Evolutionary conservation across 306 rosid genomes (phyloP).

Genomic region (Geum urbanum): DNA sequence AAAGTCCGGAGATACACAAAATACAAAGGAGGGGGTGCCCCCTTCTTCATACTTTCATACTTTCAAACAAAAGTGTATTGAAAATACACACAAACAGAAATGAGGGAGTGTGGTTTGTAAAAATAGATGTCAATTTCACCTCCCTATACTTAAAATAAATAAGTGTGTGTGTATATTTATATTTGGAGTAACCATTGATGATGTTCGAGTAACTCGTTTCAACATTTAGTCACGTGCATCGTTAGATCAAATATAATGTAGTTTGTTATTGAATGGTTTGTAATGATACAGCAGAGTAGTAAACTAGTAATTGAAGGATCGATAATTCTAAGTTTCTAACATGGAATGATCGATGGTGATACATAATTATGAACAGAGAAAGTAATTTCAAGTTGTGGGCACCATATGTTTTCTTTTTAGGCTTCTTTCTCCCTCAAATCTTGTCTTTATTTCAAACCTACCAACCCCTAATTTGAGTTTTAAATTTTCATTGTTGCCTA

Average conservation of each 20-base stretch:
- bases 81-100: too few relatives aligned
- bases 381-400: neutral
- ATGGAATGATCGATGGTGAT: neutral
- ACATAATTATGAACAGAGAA: constrained; percentile 1
- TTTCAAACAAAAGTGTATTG: too few relatives aligned
- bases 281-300: neutral
- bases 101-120: too few relatives aligned
- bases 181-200: too few relatives aligned
- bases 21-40: too few relatives aligned
- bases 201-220: neutral
- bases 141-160: too few relatives aligned
- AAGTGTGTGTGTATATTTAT: too few relatives aligned
- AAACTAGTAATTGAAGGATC: neutral
- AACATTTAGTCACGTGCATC: neutral
- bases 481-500: neutral
- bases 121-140: too few relatives aligned
- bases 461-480: neutral
- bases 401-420: neutral
- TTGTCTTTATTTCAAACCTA: neutral
- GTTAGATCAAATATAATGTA: constrained; percentile 5
- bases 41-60: too few relatives aligned
- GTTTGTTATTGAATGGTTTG: neutral
- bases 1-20: too few relatives aligned
- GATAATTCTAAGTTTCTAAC: neutral
- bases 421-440: neutral